phyloP scores from a whole-genome alignment of 805 yeast species.

The Scheffersomyces coipomensis region DNA sequence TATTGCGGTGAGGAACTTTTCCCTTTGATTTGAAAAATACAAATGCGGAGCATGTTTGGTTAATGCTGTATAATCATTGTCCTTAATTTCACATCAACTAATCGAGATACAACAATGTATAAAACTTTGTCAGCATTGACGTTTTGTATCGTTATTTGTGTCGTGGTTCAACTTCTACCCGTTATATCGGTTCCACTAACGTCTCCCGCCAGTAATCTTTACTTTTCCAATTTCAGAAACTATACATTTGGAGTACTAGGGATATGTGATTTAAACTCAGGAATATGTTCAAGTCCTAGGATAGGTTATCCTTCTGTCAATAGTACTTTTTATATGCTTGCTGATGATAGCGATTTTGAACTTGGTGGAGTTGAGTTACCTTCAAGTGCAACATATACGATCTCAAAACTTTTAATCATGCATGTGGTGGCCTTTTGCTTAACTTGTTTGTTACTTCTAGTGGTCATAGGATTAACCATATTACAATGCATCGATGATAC shows the following conservation, averaged over 20 bases:
- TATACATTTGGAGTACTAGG: conserved; percentile 46
- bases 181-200: conserved; percentile 43
- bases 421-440: conserved; percentile 40
- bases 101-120: too few species aligned
- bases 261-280: conserved; percentile 27
- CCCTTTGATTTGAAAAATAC: too few species aligned
- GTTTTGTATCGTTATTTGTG: conserved; percentile 26
- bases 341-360: conserved; percentile 5
- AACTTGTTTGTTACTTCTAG: conserved; percentile 17
- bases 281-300: conserved; percentile 28
- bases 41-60: too few species aligned
- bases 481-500: conserved; percentile 6
- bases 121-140: conserved; percentile 28
- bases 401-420: conserved; percentile 40
- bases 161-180: conserved; percentile 36
- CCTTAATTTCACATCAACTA: too few species aligned
- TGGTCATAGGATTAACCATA: conserved; percentile 8
- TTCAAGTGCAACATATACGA: conserved; percentile 35
- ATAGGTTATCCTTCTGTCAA: conserved; percentile 36
- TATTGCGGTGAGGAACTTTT: too few species aligned
- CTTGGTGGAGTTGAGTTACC: conserved; percentile 34
- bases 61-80: too few species aligned
- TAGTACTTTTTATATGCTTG: conserved; percentile 11
- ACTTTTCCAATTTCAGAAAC: conserved; percentile 29
- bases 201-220: conserved; percentile 21